phyloP scores from a whole-genome alignment of 108 stramenopile species.

The Nitzschia inconspicua region DNA sequence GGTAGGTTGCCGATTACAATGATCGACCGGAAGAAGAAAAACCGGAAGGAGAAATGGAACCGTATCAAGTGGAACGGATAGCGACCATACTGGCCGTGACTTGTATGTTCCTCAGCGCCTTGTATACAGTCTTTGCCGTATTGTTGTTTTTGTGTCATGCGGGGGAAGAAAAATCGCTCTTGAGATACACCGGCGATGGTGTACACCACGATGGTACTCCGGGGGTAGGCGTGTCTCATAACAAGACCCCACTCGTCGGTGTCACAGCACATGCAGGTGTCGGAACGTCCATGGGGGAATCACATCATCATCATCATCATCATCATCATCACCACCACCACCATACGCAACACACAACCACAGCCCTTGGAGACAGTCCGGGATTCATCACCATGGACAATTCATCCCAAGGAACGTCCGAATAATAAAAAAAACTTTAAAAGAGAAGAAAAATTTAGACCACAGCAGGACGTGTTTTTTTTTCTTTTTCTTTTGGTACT shows the following conservation, averaged over 20 bases:
- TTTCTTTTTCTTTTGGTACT: too few species aligned
- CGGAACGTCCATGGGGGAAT: too few species aligned
- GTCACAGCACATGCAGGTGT: slow-evolving; percentile 5
- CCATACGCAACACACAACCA: too few species aligned
- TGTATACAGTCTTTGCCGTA: slow-evolving; percentile 75
- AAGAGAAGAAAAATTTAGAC: too few species aligned
- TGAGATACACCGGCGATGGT: too few species aligned
- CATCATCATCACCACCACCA: too few species aligned
- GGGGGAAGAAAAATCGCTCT: not conserved
- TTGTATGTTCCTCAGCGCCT: slow-evolving; percentile 66
- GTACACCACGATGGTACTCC: not conserved
- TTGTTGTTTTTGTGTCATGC: slow-evolving; percentile 46
- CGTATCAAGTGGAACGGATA: slow-evolving; percentile 77
- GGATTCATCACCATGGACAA: slow-evolving; percentile 43
- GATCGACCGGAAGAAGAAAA: slow-evolving; percentile 28
- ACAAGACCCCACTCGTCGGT: slow-evolving; percentile 17
- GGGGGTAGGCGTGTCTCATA: slow-evolving; percentile 9
- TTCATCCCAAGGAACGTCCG: slow-evolving; percentile 24
- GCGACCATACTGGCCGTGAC: slow-evolving; percentile 76
- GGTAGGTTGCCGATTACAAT: too few species aligned
- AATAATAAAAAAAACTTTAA: not conserved
- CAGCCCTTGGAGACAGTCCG: slow-evolving; percentile 6
- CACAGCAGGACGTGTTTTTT: too few species aligned
- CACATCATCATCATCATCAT: too few species aligned
- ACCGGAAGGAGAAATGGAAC: slow-evolving; percentile 9